Base-by-base conservation (phyloP, 306 rosid species). In the Trifolium repens region DNA sequence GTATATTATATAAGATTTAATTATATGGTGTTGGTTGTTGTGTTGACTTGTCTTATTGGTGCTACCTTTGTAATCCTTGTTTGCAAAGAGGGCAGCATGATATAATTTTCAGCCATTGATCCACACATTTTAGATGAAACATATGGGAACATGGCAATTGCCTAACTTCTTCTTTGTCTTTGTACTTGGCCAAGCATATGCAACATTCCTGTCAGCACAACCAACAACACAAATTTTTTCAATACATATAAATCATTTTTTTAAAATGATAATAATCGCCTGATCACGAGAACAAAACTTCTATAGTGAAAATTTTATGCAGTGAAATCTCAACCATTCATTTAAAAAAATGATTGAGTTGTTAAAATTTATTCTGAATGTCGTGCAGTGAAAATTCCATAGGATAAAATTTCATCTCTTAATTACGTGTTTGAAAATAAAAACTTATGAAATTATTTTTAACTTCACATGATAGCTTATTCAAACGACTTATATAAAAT, bases 61-160 rank as follows among this genome's bases (percentile, higher is more conserved):
- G 79, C 88, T 89, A 91, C 62, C 80, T 88, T 49, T 81, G 78
- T 47, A 94, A 78, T 81, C 86, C 90, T 83, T 92, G 97, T 80
- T 92, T 94, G 37, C 97, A 94, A 65, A 94, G 97, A 67, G 99
- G 99, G 43, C 99, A 94, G 5, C 88, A 89, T 4, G 96, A 92
- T 80, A 89, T 87, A 19, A 94, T 92, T 71, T 72, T 74, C 5
- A 94, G 92, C 99, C 97, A 94, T 50, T 92, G 96, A 85, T 94
- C 99, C 14, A 94, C 97, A 76, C 99, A 92, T 37, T 83, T 89
- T 81, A 74, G 96, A 82, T 94, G 97, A 68, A 94, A 94, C 85
- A 81, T 49, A 65, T 92, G 99, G 5, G 84, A 85, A 68, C 99
- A 94, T 3, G 97, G 91, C 76, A 94, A 72, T 77, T 85, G 81